Conservation (phyloP, 495 filamentous ascomycete genomes). For the Daldinia bambusicola region DNA sequence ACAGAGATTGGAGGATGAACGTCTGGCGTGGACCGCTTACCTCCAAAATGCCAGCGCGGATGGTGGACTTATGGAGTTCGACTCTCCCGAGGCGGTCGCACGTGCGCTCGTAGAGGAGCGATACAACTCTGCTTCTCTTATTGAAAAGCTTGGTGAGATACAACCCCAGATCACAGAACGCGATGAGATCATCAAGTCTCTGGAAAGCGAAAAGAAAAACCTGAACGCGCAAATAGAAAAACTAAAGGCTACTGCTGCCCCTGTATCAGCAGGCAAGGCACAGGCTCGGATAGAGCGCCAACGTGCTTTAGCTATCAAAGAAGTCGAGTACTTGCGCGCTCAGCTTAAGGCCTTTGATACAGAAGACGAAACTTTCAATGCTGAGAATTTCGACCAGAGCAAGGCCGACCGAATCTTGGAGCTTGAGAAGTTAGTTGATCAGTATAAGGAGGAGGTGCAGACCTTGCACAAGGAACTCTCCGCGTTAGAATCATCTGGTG, state of each 20-base stretch:
- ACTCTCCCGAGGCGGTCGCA: conserved; percentile 88
- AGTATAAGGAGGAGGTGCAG: conserved; percentile 86
- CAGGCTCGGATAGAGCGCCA: conserved; percentile 81
- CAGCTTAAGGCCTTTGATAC: conserved; percentile 91
- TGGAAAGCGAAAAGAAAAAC: conserved; percentile 73
- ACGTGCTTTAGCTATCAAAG: conserved; percentile 83
- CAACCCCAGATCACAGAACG: conserved; percentile 84
- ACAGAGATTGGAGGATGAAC: conserved; percentile 88
- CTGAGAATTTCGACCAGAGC: conserved; percentile 77
- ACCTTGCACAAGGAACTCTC: conserved; percentile 75
- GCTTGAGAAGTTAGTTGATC: conserved; percentile 85
- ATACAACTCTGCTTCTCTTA: conserved; percentile 77
- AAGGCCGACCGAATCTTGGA: conserved; percentile 80
- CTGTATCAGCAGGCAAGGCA: conserved; percentile 68
- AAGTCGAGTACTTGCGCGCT: conserved; percentile 91
- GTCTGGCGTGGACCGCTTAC: conserved; percentile 85
- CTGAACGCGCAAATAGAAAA: conserved; percentile 77
- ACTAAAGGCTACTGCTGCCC: conserved; percentile 61
- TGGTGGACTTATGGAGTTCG: conserved; percentile 73
- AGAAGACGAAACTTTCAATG: conserved; percentile 86
- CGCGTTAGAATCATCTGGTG: conserved; percentile 60
- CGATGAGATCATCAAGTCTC: conserved; percentile 75
- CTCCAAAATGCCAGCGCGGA: conserved; percentile 71
- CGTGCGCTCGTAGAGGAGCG: conserved; percentile 83
- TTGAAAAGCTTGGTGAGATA: conserved; percentile 79